Percentiles rank a stretch among this genome's conserved stretches.
phyloP scores from a whole-genome alignment of 192 early-diverging fungal species.

The Chytriomyces confervae region DNA sequence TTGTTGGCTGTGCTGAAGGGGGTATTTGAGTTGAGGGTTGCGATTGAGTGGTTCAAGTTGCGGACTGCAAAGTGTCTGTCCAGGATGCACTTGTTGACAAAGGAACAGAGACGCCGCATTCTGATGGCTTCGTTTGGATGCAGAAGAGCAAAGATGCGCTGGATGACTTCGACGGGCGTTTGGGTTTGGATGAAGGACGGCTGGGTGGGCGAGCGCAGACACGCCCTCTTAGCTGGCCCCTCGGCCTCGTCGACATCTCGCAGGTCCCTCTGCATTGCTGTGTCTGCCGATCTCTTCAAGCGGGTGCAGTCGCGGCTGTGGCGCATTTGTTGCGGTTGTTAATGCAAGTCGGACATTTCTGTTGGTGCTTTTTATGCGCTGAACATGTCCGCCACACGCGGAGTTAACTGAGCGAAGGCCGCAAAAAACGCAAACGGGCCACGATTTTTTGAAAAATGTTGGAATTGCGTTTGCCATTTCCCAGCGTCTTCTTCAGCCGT shows the following conservation, averaged over 20 bases:
- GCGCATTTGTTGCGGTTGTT: neutral
- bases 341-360: neutral
- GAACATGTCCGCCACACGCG: no score
- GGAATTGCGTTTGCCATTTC: no score
- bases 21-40: neutral
- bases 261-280: neutral
- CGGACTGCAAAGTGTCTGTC: neutral
- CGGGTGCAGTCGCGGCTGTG: neutral
- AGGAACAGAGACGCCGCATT: neutral
- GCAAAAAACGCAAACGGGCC: no score
- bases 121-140: neutral
- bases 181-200: neutral
- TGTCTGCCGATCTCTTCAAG: neutral
- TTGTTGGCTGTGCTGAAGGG: neutral
- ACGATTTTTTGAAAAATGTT: no score
- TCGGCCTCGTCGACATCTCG: neutral
- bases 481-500: no score
- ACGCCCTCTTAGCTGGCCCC: neutral
- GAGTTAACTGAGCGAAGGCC: no score
- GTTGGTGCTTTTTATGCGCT: no score
- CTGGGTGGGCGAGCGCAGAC: neutral
- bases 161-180: neutral
- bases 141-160: neutral
- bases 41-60: neutral
- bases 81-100: neutral